Evolutionary conservation across 2,329 filamentous ascomycete genomes (phyloP).

Genomic region (Colletotrichum somersetense): DNA sequence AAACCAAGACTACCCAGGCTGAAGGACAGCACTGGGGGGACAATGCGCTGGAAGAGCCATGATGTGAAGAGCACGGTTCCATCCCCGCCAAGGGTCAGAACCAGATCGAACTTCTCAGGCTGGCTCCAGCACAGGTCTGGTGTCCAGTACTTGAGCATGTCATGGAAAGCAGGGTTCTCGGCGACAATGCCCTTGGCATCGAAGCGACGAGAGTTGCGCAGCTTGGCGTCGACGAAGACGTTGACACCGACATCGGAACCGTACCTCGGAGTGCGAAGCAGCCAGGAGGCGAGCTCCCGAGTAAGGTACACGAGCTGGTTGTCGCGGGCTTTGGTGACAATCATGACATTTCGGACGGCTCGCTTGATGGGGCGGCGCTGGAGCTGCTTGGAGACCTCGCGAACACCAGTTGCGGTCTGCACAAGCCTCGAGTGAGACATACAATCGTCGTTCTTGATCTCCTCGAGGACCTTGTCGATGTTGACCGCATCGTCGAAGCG

Average conservation of each 20-base stretch:
- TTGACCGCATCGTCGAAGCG: conserved; percentile 97
- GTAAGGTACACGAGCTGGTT: conserved; percentile 93
- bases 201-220: conserved; percentile 90
- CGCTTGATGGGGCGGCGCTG: conserved; percentile 92
- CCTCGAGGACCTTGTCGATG: conserved; percentile 93
- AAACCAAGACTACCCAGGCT: conserved; percentile 89
- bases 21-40: conserved; percentile 87
- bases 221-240: conserved; percentile 97
- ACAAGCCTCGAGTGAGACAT: conserved; percentile 95
- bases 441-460: conserved; percentile 89
- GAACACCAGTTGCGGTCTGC: conserved; percentile 93
- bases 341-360: conserved; percentile 95
- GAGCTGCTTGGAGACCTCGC: conserved; percentile 95
- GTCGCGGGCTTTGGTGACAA: conserved; percentile 97
- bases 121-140: conserved; percentile 94
- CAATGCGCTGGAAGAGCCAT: conserved; percentile 92
- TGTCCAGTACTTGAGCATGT: conserved; percentile 95
- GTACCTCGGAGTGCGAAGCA: conserved; percentile 90
- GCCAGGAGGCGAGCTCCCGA: conserved; percentile 87
- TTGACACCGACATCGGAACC: conserved; percentile 91
- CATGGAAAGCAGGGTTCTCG: conserved; percentile 80
- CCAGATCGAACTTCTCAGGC: conserved; percentile 95
- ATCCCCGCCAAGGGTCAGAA: conserved; percentile 88
- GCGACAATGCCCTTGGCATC: conserved; percentile 78
- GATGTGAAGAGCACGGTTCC: conserved; percentile 90